Conservation (phyloP, 257 asterid genomes). For the Solanum neorickii region DNA sequence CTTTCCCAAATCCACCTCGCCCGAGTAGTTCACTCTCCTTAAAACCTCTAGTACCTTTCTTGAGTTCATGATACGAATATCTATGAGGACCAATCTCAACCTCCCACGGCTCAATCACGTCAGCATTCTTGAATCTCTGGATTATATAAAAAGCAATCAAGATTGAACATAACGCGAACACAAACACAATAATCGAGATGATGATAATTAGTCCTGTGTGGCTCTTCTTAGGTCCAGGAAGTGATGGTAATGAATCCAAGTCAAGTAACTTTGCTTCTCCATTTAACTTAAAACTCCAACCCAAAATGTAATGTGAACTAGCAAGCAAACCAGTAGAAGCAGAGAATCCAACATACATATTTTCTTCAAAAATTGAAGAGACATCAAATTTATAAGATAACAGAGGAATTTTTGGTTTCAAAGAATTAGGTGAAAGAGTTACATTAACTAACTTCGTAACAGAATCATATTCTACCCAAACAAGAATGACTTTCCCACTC, state of each 20-base stretch:
- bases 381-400: constrained; percentile 31
- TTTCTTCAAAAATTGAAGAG: constrained; percentile 22
- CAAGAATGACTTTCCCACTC: constrained; percentile 30
- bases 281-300: constrained; percentile 43
- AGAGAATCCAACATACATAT: constrained; percentile 60
- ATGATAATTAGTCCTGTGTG: not conserved
- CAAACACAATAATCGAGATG: not conserved
- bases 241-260: constrained; percentile 15
- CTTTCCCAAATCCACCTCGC: constrained; percentile 38
- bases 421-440: constrained; percentile 31
- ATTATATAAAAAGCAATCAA: not conserved
- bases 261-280: not conserved
- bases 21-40: constrained; percentile 32
- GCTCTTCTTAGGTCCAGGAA: constrained; percentile 17
- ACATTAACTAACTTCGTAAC: constrained; percentile 24
- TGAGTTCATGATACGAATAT: constrained; percentile 20
- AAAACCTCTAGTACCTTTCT: constrained; percentile 25
- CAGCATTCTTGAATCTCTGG: constrained; percentile 5
- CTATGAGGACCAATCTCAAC: constrained; percentile 38
- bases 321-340: constrained; percentile 55
- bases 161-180: not conserved
- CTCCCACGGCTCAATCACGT: constrained; percentile 38
- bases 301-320: constrained; percentile 49
- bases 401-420: constrained; percentile 35
- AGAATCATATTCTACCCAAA: constrained; percentile 58